phyloP scores from a whole-genome alignment of 1,284 basidiomycete genomes.

The Calocybe gambosa region DNA sequence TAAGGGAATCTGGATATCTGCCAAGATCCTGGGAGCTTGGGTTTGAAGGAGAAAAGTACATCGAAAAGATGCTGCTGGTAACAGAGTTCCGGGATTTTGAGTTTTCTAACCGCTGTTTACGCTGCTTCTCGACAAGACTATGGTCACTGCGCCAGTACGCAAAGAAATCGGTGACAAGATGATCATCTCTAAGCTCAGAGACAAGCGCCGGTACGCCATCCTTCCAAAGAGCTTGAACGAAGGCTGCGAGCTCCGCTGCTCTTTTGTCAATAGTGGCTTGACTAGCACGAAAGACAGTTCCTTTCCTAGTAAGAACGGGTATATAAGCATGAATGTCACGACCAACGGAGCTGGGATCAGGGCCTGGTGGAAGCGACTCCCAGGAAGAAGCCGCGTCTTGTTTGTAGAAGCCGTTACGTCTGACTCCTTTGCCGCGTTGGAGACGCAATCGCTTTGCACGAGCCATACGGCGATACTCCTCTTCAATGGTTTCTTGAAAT shows the following conservation, averaged over 20 bases:
- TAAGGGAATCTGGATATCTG: slow-evolving; percentile 15
- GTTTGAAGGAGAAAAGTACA: slow-evolving; percentile 46
- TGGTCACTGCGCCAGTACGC: slow-evolving; percentile 67
- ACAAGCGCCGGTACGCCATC: slow-evolving; percentile 60
- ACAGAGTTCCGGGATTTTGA: slow-evolving; percentile 27
- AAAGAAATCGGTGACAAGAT: slow-evolving; percentile 66
- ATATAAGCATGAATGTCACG: slow-evolving; percentile 59
- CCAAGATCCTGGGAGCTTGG: slow-evolving; percentile 16
- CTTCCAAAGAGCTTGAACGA: slow-evolving; percentile 53
- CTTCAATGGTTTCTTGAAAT: slow-evolving; percentile 64
- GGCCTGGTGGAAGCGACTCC: slow-evolving; percentile 80
- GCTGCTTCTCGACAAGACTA: slow-evolving; percentile 45
- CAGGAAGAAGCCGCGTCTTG: slow-evolving; percentile 72
- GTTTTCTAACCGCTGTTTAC: slow-evolving; percentile 25
- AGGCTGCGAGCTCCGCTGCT: slow-evolving; percentile 47
- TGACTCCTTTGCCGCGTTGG: slow-evolving; percentile 64
- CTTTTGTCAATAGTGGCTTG: slow-evolving; percentile 62
- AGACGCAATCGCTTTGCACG: slow-evolving; percentile 59
- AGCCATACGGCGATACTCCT: slow-evolving; percentile 55
- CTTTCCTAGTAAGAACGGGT: slow-evolving; percentile 64
- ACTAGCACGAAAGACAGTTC: slow-evolving; percentile 62
- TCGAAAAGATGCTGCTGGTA: slow-evolving; percentile 44
- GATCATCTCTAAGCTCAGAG: slow-evolving; percentile 54
- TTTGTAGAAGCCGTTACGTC: slow-evolving; percentile 66
- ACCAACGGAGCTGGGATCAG: slow-evolving; percentile 62